phyloP scores from a whole-genome alignment of 2,329 filamentous ascomycete genomes.

The Colletotrichum karsti region DNA sequence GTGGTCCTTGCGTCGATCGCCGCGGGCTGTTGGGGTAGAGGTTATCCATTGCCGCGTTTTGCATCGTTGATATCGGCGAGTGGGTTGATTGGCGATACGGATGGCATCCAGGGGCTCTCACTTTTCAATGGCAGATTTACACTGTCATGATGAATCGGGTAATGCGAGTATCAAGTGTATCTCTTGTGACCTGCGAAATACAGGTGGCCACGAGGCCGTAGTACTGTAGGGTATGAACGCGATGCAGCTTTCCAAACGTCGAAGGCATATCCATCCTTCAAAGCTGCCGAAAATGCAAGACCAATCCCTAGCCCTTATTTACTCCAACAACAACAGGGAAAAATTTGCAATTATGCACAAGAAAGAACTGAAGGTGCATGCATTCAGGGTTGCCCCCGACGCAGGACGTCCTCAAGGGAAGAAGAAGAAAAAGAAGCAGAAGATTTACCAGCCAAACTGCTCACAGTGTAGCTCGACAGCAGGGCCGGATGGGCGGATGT shows the following conservation, averaged over 20 bases:
- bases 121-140: background rate
- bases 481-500: conserved; percentile 49
- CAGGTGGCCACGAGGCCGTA: conserved; percentile 9
- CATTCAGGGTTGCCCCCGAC: no score
- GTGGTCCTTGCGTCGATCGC: background rate
- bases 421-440: no score
- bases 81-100: background rate
- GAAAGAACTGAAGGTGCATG: background rate
- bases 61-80: background rate
- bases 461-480: conserved; percentile 58
- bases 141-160: background rate
- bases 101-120: background rate
- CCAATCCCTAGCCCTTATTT: conserved; percentile 3
- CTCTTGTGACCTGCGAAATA: background rate
- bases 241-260: background rate
- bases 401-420: no score
- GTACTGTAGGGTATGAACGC: conserved; percentile 21
- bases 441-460: conserved; percentile 51
- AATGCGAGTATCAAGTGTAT: background rate
- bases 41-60: background rate
- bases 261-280: background rate
- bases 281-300: background rate
- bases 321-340: conserved; percentile 8
- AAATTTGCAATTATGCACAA: conserved; percentile 8
- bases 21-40: background rate